A percentile compares a stretch with the other conserved stretches of the same genome.
phyloP scores from a whole-genome alignment of 768 basidiomycete genomes.

The Xanthoconium purpureum region DNA sequence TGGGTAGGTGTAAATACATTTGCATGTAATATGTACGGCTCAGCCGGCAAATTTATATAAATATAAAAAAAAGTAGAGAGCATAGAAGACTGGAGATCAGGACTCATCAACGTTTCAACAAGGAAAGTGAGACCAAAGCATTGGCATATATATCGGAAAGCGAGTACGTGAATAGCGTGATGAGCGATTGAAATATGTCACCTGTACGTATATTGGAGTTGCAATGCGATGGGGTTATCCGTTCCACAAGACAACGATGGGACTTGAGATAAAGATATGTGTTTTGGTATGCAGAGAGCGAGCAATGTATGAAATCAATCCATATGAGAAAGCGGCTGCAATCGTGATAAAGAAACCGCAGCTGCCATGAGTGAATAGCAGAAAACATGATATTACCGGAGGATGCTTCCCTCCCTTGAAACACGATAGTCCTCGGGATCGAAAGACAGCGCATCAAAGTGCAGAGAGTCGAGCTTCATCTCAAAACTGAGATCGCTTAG shows the following conservation, averaged over 20 bases:
- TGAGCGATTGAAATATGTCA: conserved; percentile 2
- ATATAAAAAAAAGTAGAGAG: conserved; percentile 5
- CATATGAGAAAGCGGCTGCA: conserved; percentile 2
- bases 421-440: conserved; percentile 54
- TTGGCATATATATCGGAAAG: conserved; percentile 13
- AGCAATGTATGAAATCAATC: conserved; percentile 2
- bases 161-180: conserved; percentile 12
- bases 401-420: conserved; percentile 16
- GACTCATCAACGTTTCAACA: conserved; percentile 2
- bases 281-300: conserved; percentile 1
- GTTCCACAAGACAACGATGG: background rate
- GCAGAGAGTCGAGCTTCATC: conserved; percentile 69
- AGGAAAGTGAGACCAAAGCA: conserved; percentile 13
- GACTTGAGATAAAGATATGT: background rate
- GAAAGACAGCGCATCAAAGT: conserved; percentile 69
- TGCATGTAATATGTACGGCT: conserved; percentile 4
- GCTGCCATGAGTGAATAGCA: background rate
- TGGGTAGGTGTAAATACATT: background rate
- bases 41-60: conserved; percentile 11
- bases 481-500: conserved; percentile 50
- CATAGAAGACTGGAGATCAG: conserved; percentile 1
- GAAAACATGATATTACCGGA: conserved; percentile 13
- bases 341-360: background rate
- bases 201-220: conserved; percentile 5
- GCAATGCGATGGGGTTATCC: background rate